These are phyloP conservation scores for Tolypocladium pustulatum DNA, from an alignment of 2,329 filamentous ascomycete species.

Conservation along the genomic window DNA sequence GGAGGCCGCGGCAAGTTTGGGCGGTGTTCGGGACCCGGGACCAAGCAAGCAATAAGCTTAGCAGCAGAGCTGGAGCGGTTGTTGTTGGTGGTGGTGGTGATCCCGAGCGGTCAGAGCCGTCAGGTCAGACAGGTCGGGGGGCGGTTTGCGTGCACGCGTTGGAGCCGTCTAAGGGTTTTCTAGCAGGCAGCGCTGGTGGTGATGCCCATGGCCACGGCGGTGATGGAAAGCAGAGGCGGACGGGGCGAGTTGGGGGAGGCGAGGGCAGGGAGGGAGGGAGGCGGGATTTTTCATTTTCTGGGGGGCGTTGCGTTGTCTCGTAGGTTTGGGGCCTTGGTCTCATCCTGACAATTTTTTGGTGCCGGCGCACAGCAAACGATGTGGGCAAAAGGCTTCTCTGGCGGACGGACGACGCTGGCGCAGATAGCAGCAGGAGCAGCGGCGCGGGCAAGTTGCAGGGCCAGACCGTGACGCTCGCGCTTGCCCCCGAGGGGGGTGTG, in stretches of 20 bases:
- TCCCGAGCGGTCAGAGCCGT: conserved; percentile 7
- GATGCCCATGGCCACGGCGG: conserved; percentile 13
- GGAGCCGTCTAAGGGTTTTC: not conserved
- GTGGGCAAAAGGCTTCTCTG: conserved; percentile 20
- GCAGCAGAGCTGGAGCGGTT: not conserved
- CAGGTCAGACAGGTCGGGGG: conserved; percentile 6
- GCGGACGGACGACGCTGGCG: conserved; percentile 10
- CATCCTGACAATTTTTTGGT: conserved; percentile 28
- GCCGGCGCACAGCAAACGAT: conserved; percentile 25
- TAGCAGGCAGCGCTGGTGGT: not conserved
- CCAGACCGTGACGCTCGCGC: conserved; percentile 12
- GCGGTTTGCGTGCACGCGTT: not conserved
- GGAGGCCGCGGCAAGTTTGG: not conserved
- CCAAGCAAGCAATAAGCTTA: not conserved
- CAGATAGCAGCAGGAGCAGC: conserved; percentile 6
- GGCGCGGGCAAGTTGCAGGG: not conserved
- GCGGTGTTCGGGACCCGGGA: not conserved
- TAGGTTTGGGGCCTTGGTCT: conserved; percentile 26
- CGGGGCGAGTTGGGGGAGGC: conserved; percentile 11
- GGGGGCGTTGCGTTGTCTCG: conserved; percentile 22
- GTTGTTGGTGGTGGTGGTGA: conserved; percentile 10
- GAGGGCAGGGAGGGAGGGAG: conserved; percentile 14
- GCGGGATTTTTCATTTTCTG: conserved; percentile 18
- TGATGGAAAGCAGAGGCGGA: conserved; percentile 12
- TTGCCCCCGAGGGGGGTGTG: conserved; percentile 5